Evolutionary conservation across 495 filamentous ascomycete genomes (phyloP), one percentile per base, ranked within the genome.

Genomic region (Aspergillus bridgeri): DNA sequence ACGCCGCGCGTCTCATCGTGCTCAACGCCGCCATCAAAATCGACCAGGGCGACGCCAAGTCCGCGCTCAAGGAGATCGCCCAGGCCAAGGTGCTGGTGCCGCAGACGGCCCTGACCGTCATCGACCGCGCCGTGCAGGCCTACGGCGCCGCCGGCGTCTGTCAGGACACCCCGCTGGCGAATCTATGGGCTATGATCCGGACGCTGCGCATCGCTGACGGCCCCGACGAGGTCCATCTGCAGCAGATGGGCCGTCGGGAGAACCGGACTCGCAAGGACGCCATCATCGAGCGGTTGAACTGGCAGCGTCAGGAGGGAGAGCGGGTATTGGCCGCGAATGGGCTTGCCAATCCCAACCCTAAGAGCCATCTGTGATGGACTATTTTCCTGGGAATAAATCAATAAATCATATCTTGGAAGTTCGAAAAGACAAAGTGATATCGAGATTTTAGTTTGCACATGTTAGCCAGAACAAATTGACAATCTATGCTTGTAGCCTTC

Each of bases 21-120:
- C 81, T 96, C 49, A 95, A 96, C 66, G 92, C 92, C 8, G 91
- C 92, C 27, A 86, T 91, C 65, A 90, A 91, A 77, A 96, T 96
- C 70, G 91, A 96, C 63, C 83, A 86, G 68, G 78, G 85, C 18
- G 83, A 90, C 63, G 89, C 90, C 20, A 94, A 93, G 75, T 79
- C 82, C 11, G 89, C 91, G 1, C 78, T 94, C 46, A 89, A 82
- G 66, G 88, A 95, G 70, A 96, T 96, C 57, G 90, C 90, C 4
- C 79, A 93, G 76, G 91, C 91, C 9, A 96, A 96, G 79, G 85
- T 95, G 1, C 80, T 92, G 19, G 89, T 91, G 3, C 91, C 91
- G 3, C 80, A 84, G 70, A 89, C 85, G 65, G 86, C 89, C 1
- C 74, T 93, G 63, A 80, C 81, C 3, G 88, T 95, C 51, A 92